A percentile compares a stretch with the other conserved stretches of the same genome.
Conservation (phyloP, 495 filamentous ascomycete species). For the Hypoxylon perforatum region DNA sequence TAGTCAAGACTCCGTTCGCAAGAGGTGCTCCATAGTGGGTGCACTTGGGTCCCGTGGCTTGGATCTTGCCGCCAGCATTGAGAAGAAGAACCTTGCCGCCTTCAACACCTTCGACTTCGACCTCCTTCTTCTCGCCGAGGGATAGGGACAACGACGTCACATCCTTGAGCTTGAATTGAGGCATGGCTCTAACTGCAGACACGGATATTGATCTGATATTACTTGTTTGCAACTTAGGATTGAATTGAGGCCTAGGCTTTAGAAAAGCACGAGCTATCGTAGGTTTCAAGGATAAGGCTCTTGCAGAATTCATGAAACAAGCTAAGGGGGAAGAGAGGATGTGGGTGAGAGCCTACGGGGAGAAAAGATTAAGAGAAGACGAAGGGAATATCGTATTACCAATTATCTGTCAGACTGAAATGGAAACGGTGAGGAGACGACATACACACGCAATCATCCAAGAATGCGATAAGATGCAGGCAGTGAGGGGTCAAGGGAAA, state of each 20-base stretch:
- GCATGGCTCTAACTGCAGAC: constrained; percentile 54
- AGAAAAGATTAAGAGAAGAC: neutral
- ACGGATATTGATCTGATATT: constrained; percentile 27
- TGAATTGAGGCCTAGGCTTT: constrained; percentile 12
- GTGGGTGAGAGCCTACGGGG: neutral
- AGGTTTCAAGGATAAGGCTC: constrained; percentile 22
- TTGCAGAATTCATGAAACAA: constrained; percentile 43
- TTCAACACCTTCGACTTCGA: constrained; percentile 87
- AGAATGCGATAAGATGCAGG: constrained; percentile 14
- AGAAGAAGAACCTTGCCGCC: constrained; percentile 87
- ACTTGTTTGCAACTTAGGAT: constrained; percentile 5
- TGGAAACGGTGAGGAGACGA: constrained; percentile 5
- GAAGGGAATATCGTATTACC: constrained; percentile 14
- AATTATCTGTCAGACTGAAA: constrained; percentile 18
- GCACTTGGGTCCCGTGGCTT: constrained; percentile 86
- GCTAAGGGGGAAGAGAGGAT: neutral
- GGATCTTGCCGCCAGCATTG: constrained; percentile 74
- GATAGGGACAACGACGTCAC: constrained; percentile 76
- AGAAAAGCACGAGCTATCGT: constrained; percentile 19
- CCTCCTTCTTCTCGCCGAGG: constrained; percentile 85
- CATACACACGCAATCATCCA: constrained; percentile 7
- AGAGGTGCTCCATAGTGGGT: constrained; percentile 94
- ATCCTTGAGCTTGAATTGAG: constrained; percentile 88
- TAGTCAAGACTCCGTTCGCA: constrained; percentile 81
- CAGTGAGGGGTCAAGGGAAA: constrained; percentile 21